Base-by-base conservation (phyloP, 164 flowering plant genomes). In the Umbilicus rupestris region DNA sequence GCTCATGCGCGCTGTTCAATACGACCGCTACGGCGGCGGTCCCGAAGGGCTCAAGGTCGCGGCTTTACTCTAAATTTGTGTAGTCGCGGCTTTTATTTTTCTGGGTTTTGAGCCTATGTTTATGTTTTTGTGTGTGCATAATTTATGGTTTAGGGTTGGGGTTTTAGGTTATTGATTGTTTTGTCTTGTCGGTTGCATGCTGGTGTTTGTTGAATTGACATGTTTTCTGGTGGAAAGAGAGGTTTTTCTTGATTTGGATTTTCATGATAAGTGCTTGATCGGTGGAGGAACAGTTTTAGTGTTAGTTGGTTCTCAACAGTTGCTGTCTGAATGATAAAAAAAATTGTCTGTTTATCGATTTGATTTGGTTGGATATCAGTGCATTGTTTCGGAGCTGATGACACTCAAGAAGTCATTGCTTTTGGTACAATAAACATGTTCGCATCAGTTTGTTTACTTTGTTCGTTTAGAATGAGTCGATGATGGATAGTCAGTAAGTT, bases 11-110 rank as follows among this genome's bases (percentile, higher is more conserved):
- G 94, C 87, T 9, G 66, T 90, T 62, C 75, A 46, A 63, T 87
- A 79, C 68, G 75, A 72, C 6, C 39, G 76, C 31, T 86, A 84
- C 62, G 96, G 90, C 14, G 87, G 85, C 60, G 91, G 96, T 26
- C 70, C 77, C 31, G 82, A 82, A 39, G 86, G 67, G 22, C 75
- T 90, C 57, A 87, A 86, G 88, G 92, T 86, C 11, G 1, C 15
- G 28, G 16, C 28, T 50, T 22, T 50, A 22, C 3, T 45, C 31
- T 16, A 8, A 42, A 2, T 20, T 63, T 39, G 17, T 39, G 1
- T 63, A 20, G 8, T 11, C 7, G 37, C 15, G 10, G 24, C 22
- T 41, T 44, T 9, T 12, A 10, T 20, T 57, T 26, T 22, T 9
- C 33, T 20, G 58, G 17, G 7, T 31, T 9, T 33, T 7, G 33